A percentile compares a stretch with the other conserved stretches of the same genome.
Conservation (phyloP, 2,329 filamentous ascomycete genomes). For the Bertia moriformis region DNA sequence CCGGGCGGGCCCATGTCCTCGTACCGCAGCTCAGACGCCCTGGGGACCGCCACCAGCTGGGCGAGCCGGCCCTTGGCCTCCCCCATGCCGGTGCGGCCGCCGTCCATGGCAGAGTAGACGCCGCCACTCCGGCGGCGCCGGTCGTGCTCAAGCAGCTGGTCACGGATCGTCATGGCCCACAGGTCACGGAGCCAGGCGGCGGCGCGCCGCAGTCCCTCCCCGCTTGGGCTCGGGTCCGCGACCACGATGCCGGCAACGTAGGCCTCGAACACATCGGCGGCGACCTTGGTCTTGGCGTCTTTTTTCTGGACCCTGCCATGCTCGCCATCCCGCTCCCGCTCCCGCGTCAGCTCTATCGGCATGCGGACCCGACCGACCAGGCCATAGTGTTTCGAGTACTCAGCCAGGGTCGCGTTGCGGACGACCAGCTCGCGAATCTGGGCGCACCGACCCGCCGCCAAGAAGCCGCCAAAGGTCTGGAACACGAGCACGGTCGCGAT, state of each 20-base stretch:
- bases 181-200: constrained; percentile 61
- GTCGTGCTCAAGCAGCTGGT: constrained; percentile 27
- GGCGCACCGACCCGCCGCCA: constrained; percentile 54
- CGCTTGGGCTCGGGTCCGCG: constrained; percentile 43
- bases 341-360: constrained; percentile 38
- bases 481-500: constrained; percentile 65
- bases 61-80: constrained; percentile 37
- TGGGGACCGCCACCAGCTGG: constrained; percentile 31
- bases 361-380: constrained; percentile 50
- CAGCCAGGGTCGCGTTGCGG: constrained; percentile 63
- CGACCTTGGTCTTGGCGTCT: constrained; percentile 54
- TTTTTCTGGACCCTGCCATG: constrained; percentile 8
- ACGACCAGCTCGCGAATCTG: constrained; percentile 68
- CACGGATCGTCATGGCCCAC: constrained; percentile 52
- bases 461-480: constrained; percentile 45
- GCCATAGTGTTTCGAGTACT: constrained; percentile 56
- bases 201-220: constrained; percentile 45
- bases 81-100: too few species aligned
- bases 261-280: constrained; percentile 80
- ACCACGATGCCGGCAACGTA: constrained; percentile 71
- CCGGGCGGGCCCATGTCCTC: constrained; percentile 35
- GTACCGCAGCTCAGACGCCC: constrained; percentile 46
- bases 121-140: not conserved
- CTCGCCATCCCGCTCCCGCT: constrained; percentile 20
- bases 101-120: constrained; percentile 3